A percentile compares a stretch with the other conserved stretches of the same genome.
Evolutionary conservation across 2,329 filamentous ascomycete species (phyloP).

Genomic region (Trichoderma sp.): DNA sequence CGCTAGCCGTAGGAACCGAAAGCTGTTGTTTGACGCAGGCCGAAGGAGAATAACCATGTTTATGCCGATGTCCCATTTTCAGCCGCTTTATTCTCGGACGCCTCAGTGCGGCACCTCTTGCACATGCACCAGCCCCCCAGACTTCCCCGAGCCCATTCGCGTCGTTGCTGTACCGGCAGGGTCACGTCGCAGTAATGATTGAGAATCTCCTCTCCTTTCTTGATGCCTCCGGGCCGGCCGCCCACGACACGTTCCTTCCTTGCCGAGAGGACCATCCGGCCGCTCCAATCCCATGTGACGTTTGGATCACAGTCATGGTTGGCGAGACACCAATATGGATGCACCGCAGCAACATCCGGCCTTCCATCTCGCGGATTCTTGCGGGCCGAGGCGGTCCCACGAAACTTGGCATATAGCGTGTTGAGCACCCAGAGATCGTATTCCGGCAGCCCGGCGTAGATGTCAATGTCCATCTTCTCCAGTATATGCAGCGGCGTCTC

Average conservation of each 20-base stretch:
- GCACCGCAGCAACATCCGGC: constrained; percentile 88
- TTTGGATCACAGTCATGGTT: constrained; percentile 97
- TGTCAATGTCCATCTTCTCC: constrained; percentile 81
- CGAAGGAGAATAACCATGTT: neutral
- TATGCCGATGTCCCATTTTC: neutral
- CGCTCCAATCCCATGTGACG: constrained; percentile 90
- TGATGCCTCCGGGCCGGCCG: constrained; percentile 58
- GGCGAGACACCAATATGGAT: constrained; percentile 92
- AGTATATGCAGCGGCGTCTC: constrained; percentile 72
- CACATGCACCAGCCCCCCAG: constrained; percentile 90
- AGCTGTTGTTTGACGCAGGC: neutral
- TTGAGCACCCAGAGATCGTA: constrained; percentile 85
- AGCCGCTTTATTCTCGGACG: constrained; percentile 30
- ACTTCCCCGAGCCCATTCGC: constrained; percentile 86
- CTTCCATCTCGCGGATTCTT: constrained; percentile 74
- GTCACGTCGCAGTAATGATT: constrained; percentile 93
- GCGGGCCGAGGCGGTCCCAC: constrained; percentile 85
- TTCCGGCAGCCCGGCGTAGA: constrained; percentile 57
- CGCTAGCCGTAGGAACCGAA: neutral
- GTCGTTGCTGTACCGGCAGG: constrained; percentile 72
- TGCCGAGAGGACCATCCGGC: constrained; percentile 69
- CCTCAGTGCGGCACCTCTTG: constrained; percentile 74
- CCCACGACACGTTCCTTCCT: constrained; percentile 57
- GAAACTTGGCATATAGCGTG: constrained; percentile 88
- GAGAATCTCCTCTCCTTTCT: constrained; percentile 77